Conservation (phyloP, 2,329 filamentous ascomycete species). For the Trichothecium roseum region DNA sequence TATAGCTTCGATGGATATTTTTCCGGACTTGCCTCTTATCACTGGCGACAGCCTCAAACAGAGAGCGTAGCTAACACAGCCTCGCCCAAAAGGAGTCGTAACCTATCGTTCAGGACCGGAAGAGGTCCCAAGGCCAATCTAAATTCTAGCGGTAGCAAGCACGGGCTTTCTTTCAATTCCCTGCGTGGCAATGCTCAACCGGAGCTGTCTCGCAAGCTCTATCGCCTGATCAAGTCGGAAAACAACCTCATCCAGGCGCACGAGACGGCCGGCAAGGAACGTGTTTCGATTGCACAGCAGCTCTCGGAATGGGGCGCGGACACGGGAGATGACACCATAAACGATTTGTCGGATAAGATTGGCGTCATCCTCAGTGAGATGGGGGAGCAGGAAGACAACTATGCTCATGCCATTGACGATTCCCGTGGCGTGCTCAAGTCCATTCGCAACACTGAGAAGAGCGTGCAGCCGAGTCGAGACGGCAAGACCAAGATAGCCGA, state of each 20-base stretch:
- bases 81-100: slow-evolving; percentile 51
- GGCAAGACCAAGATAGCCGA: slow-evolving; percentile 80
- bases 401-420: slow-evolving; percentile 80
- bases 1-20: slow-evolving; percentile 19
- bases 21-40: slow-evolving; percentile 8
- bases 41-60: slow-evolving; percentile 7
- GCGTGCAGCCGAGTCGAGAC: slow-evolving; percentile 85
- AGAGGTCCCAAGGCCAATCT: slow-evolving; percentile 19
- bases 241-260: slow-evolving; percentile 81
- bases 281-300: slow-evolving; percentile 74
- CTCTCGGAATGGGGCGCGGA: slow-evolving; percentile 95
- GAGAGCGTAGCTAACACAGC: slow-evolving; percentile 17
- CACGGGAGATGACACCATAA: slow-evolving; percentile 76
- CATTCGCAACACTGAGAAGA: slow-evolving; percentile 91
- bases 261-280: slow-evolving; percentile 76
- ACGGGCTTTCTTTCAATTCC: slow-evolving; percentile 77
- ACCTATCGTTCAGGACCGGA: slow-evolving; percentile 62
- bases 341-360: slow-evolving; percentile 89
- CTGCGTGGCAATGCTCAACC: slow-evolving; percentile 78
- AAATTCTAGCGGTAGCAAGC: slow-evolving; percentile 31
- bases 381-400: slow-evolving; percentile 84
- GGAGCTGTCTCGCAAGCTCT: slow-evolving; percentile 80
- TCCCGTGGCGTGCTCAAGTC: slow-evolving; percentile 75
- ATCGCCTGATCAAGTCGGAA: slow-evolving; percentile 87
- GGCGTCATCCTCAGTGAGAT: slow-evolving; percentile 87